phyloP scores from a whole-genome alignment of 352 stramenopile genomes.

The Phytophthora fragariaefolia region DNA sequence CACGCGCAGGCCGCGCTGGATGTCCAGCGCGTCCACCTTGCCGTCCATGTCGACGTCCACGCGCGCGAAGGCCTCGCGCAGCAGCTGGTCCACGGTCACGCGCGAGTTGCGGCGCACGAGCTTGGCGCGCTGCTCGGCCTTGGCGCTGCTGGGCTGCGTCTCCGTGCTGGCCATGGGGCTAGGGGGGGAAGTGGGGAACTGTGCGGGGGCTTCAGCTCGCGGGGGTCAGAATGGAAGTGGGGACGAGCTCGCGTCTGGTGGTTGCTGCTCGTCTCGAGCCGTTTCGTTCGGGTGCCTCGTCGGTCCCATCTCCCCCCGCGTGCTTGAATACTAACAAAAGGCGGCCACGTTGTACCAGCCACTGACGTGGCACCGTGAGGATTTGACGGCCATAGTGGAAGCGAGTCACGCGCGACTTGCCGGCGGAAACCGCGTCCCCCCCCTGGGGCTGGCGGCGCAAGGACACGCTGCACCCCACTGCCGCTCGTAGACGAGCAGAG shows the following conservation, averaged over 20 bases:
- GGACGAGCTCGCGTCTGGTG: slow-evolving; percentile 12
- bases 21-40: slow-evolving; percentile 74
- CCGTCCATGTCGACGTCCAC: slow-evolving; percentile 77
- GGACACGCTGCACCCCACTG: slow-evolving; percentile 4
- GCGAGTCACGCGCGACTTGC: slow-evolving; percentile 4
- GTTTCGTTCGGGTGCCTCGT: slow-evolving; percentile 23
- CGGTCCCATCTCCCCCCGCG: slow-evolving; percentile 15
- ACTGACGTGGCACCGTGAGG: slow-evolving; percentile 4
- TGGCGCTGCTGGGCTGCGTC: not conserved
- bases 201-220: slow-evolving; percentile 20
- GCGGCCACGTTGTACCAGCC: slow-evolving; percentile 9
- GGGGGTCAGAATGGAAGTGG: slow-evolving; percentile 28
- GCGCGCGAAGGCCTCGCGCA: slow-evolving; percentile 77
- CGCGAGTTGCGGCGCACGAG: slow-evolving; percentile 83
- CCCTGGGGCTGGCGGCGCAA: slow-evolving; percentile 3
- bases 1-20: slow-evolving; percentile 69
- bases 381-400: slow-evolving; percentile 11
- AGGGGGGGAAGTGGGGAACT: not conserved
- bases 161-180: slow-evolving; percentile 3
- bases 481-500: slow-evolving; percentile 11
- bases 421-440: slow-evolving; percentile 26
- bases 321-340: slow-evolving; percentile 35
- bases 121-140: slow-evolving; percentile 34
- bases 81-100: slow-evolving; percentile 75
- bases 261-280: slow-evolving; percentile 26